Percentiles rank a stretch among this genome's conserved stretches.
Conservation (phyloP, 805 yeast species). For the Ogataea ramenticola region DNA sequence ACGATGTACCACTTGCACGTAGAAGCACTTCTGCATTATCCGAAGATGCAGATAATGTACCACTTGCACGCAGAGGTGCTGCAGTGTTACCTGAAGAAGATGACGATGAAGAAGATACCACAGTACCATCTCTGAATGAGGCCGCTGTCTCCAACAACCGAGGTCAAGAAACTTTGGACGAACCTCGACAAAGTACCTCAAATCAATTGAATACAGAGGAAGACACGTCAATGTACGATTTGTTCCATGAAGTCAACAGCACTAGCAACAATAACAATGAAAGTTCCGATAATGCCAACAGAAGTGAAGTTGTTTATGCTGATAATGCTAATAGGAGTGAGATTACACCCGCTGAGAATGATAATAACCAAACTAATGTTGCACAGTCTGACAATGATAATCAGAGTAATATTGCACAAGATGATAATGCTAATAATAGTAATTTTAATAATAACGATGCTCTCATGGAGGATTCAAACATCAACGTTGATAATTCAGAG, state of each 20-base stretch:
- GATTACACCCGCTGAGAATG: too few relatives aligned
- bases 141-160: too few relatives aligned
- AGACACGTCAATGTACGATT: constrained; percentile 15
- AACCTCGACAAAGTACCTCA: background rate
- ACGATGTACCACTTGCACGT: background rate
- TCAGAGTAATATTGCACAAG: too few relatives aligned
- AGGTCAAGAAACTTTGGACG: too few relatives aligned
- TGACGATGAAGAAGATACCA: background rate
- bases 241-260: background rate
- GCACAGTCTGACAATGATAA: too few relatives aligned
- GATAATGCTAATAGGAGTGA: too few relatives aligned
- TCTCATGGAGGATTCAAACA: background rate
- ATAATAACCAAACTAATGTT: too few relatives aligned
- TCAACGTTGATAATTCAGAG: too few relatives aligned
- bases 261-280: background rate
- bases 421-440: background rate
- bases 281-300: too few relatives aligned
- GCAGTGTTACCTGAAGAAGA: background rate
- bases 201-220: background rate
- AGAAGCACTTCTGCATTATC: background rate
- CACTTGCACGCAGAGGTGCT: background rate
- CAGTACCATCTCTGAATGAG: background rate
- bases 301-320: too few relatives aligned
- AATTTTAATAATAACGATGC: background rate
- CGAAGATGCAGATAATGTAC: background rate